Evolutionary conservation across 176 grass and related monocot genomes (phyloP).

Genomic region (Carex littledalei): DNA sequence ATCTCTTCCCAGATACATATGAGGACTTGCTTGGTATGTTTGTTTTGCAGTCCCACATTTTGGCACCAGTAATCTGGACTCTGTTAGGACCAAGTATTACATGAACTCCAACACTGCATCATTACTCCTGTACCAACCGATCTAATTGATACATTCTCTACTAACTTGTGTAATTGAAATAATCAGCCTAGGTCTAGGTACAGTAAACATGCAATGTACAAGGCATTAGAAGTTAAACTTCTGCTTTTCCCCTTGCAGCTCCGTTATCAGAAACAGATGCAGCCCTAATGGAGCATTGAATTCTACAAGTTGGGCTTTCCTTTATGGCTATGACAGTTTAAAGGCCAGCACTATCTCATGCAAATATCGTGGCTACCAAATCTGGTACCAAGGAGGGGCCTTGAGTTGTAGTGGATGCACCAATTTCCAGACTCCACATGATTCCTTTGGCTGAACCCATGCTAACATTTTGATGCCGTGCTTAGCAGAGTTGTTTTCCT

Average conservation of each 20-base stretch:
- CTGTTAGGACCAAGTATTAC: background rate
- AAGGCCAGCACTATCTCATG: background rate
- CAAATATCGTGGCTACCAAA: background rate
- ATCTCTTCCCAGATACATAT: constrained; percentile 64
- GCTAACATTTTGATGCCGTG: background rate
- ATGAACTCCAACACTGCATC: background rate
- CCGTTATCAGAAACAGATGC: constrained; percentile 88
- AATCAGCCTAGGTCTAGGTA: constrained; percentile 6
- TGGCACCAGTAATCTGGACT: background rate
- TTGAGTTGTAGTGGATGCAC: background rate
- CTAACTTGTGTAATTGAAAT: background rate
- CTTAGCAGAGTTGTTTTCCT: constrained; percentile 13
- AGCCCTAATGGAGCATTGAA: constrained; percentile 77
- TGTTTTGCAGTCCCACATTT: background rate
- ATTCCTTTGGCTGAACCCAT: background rate
- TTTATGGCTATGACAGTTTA: background rate
- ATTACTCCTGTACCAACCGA: background rate
- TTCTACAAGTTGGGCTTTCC: constrained; percentile 21
- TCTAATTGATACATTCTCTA: background rate
- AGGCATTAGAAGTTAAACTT: constrained; percentile 7
- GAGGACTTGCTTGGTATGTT: constrained; percentile 93
- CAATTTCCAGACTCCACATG: background rate
- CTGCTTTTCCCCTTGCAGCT: constrained; percentile 48
- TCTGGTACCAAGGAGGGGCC: background rate
- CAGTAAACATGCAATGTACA: background rate